Percentiles rank a stretch among this genome's conserved stretches.
phyloP scores from a whole-genome alignment of 2,329 filamentous ascomycete species.

The Penicillium sumatraense region DNA sequence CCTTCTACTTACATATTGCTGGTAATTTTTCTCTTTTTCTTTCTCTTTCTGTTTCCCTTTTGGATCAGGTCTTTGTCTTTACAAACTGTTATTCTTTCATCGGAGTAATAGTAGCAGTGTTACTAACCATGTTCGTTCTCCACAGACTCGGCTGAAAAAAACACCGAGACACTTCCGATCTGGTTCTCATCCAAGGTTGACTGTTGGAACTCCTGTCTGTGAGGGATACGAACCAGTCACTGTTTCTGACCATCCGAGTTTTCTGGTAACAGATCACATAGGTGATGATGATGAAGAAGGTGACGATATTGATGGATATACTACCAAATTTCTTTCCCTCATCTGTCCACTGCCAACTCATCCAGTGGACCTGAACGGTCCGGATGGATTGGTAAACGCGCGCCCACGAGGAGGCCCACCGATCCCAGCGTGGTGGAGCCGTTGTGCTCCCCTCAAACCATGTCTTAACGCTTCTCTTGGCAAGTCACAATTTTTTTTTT shows the following conservation, averaged over 20 bases:
- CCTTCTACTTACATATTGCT: neutral
- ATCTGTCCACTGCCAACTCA: neutral
- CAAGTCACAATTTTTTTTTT: neutral
- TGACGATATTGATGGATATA: neutral
- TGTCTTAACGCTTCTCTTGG: constrained; percentile 4
- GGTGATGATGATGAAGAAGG: neutral
- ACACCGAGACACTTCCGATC: neutral
- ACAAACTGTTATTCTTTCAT: too few species aligned
- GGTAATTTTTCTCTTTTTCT: too few species aligned
- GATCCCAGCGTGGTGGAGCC: constrained; percentile 1
- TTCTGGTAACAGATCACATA: neutral
- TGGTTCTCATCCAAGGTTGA: neutral
- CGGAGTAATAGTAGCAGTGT: too few species aligned
- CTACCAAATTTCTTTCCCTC: neutral
- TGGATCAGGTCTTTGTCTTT: too few species aligned
- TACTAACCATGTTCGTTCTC: neutral
- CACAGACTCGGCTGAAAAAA: neutral
- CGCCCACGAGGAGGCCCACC: constrained; percentile 3
- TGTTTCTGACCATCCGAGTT: neutral
- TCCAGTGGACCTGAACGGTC: neutral
- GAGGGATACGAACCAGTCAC: neutral
- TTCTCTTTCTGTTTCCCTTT: too few species aligned
- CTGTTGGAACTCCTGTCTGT: neutral
- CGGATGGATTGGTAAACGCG: neutral
- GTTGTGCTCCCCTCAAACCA: constrained; percentile 1